These are phyloP conservation scores for Pichia thaimueangensis DNA, from an alignment of 805 yeast genomes.

Conservation along the genomic window DNA sequence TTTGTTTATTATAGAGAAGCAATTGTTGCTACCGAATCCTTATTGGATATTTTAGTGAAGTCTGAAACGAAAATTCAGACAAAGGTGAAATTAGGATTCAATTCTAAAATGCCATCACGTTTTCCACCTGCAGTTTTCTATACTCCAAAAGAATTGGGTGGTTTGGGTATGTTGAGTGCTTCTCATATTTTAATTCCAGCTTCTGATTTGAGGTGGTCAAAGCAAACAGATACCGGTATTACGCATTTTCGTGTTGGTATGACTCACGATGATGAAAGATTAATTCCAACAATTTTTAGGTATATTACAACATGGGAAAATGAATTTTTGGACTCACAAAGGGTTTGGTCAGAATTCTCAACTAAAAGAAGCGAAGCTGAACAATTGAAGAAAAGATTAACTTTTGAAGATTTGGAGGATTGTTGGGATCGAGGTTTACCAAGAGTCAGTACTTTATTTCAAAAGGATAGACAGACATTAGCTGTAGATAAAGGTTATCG, in stretches of 20 bases:
- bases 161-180: constrained; percentile 96
- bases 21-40: constrained; percentile 68
- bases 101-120: constrained; percentile 97
- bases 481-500: constrained; percentile 95
- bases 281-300: constrained; percentile 89
- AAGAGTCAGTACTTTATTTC: constrained; percentile 89
- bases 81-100: constrained; percentile 87
- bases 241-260: constrained; percentile 93
- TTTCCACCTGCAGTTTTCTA: constrained; percentile 99
- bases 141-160: constrained; percentile 96
- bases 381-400: constrained; percentile 76
- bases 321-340: constrained; percentile 86
- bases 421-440: constrained; percentile 98
- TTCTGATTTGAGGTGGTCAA: constrained; percentile 84
- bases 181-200: constrained; percentile 94
- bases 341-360: constrained; percentile 98
- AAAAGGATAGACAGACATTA: constrained; percentile 87
- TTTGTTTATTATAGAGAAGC: constrained; percentile 94
- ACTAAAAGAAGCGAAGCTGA: constrained; percentile 81
- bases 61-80: constrained; percentile 93
- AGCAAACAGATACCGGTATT: constrained; percentile 89
- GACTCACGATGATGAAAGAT: constrained; percentile 70
- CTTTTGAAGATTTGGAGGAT: constrained; percentile 89
- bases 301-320: constrained; percentile 96
- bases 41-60: constrained; percentile 78